Percentiles rank a stretch among this genome's conserved stretches.
phyloP scores from a whole-genome alignment of 345 rosid genomes.

The Pugionium cornutum region DNA sequence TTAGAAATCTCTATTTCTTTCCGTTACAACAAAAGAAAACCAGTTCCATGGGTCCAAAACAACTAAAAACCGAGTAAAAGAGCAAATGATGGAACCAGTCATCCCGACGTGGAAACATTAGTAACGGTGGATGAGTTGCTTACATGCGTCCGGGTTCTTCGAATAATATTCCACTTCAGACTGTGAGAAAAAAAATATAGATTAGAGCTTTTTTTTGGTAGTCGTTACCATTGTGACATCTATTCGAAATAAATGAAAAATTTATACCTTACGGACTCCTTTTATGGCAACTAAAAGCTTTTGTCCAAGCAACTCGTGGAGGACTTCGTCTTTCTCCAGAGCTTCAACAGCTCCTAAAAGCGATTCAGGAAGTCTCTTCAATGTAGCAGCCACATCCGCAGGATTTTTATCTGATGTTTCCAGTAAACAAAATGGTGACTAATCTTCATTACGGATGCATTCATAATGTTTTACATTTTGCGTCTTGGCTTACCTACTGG shows the following conservation, averaged over 20 bases:
- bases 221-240: background rate
- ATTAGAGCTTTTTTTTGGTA: background rate
- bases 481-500: constrained; percentile 58
- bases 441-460: no score
- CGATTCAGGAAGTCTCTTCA: constrained; percentile 68
- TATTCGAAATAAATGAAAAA: background rate
- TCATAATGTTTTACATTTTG: no score
- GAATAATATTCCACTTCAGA: constrained; percentile 66
- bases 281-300: constrained; percentile 71
- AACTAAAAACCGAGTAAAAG: background rate
- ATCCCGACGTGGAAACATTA: constrained; percentile 25
- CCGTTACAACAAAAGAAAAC: no score
- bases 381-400: constrained; percentile 47
- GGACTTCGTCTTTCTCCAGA: constrained; percentile 52
- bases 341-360: constrained; percentile 77
- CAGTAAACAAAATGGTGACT: background rate
- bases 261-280: constrained; percentile 80
- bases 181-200: constrained; percentile 40
- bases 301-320: constrained; percentile 66
- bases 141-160: constrained; percentile 61
- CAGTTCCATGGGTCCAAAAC: no score
- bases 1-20: no score
- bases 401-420: constrained; percentile 67
- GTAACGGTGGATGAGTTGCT: constrained; percentile 81
- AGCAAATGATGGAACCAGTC: constrained; percentile 3